A percentile compares a stretch with the other conserved stretches of the same genome.
phyloP scores from a whole-genome alignment of 2,329 filamentous ascomycete species.

The Colletotrichum tabaci region DNA sequence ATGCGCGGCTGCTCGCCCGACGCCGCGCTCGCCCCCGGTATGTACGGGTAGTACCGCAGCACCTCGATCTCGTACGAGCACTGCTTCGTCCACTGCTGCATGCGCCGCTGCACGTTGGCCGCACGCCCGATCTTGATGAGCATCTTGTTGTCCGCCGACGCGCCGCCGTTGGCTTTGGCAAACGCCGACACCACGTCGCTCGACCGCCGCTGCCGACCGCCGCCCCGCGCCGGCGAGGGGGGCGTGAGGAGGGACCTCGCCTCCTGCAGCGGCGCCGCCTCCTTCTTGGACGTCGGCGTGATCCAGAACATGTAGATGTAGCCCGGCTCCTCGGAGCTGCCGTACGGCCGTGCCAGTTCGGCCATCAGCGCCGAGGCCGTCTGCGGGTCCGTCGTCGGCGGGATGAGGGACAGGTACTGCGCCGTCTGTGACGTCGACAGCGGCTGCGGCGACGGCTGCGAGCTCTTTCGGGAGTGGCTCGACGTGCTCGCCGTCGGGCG shows the following conservation, averaged over 20 bases:
- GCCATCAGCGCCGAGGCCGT: slow-evolving; percentile 79
- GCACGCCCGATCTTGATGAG: slow-evolving; percentile 78
- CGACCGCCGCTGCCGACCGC: slow-evolving; percentile 60
- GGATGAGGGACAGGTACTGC: slow-evolving; percentile 78
- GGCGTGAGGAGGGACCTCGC: slow-evolving; percentile 72
- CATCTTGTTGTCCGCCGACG: slow-evolving; percentile 69
- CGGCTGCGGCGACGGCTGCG: slow-evolving; percentile 50
- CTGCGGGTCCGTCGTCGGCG: slow-evolving; percentile 74
- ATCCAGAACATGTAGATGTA: slow-evolving; percentile 99
- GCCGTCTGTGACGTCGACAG: slow-evolving; percentile 53
- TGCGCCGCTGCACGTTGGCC: slow-evolving; percentile 88
- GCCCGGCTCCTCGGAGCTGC: slow-evolving; percentile 81
- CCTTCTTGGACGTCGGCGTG: slow-evolving; percentile 74
- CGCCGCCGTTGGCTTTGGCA: slow-evolving; percentile 52
- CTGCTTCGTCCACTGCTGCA: slow-evolving; percentile 95
- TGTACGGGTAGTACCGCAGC: slow-evolving; percentile 92
- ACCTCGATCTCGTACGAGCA: slow-evolving; percentile 92
- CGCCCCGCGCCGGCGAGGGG: slow-evolving; percentile 54
- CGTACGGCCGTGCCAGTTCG: slow-evolving; percentile 79
- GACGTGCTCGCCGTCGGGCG: slow-evolving; percentile 44
- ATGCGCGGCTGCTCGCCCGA: slow-evolving; percentile 69
- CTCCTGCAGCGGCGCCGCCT: slow-evolving; percentile 70
- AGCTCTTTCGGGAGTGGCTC: slow-evolving; percentile 49
- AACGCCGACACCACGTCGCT: slow-evolving; percentile 71
- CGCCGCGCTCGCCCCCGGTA: slow-evolving; percentile 58